These are phyloP conservation scores for Dactylonectria estremocensis DNA, from an alignment of 2,329 filamentous ascomycete genomes.

Conservation along the genomic window DNA sequence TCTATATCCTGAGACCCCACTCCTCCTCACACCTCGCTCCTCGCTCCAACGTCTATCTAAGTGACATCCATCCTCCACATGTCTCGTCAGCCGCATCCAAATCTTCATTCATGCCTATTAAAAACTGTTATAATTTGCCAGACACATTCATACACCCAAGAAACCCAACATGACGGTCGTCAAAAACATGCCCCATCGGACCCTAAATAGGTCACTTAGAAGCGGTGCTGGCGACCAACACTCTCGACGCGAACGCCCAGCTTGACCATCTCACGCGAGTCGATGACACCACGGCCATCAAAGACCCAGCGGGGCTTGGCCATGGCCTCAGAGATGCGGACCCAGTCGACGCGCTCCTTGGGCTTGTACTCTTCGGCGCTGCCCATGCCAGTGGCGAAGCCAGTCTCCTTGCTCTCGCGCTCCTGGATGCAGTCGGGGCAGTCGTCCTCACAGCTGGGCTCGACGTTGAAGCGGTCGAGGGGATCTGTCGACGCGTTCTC, in stretches of 20 bases:
- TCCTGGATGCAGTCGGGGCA: constrained; percentile 68
- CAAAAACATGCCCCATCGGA: constrained; percentile 28
- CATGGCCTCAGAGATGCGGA: constrained; percentile 64
- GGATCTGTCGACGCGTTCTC: constrained; percentile 57
- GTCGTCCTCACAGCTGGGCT: constrained; percentile 61
- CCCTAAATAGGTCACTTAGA: constrained; percentile 44
- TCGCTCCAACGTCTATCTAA: constrained; percentile 37
- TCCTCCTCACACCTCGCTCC: constrained; percentile 35
- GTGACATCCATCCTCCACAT: constrained; percentile 37
- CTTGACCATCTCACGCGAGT: constrained; percentile 63
- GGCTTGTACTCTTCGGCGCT: constrained; percentile 61
- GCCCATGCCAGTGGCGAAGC: constrained; percentile 60
- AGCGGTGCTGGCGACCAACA: constrained; percentile 64
- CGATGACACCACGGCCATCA: constrained; percentile 69
- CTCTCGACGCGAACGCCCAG: constrained; percentile 68
- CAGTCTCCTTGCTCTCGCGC: constrained; percentile 55
- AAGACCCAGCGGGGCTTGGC: constrained; percentile 70
- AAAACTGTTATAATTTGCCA: constrained; percentile 51
- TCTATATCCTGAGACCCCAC: constrained; percentile 44
- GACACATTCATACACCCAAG: constrained; percentile 47
- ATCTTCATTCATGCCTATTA: constrained; percentile 52
- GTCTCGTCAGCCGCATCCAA: constrained; percentile 47
- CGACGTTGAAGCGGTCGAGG: constrained; percentile 60
- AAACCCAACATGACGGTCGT: constrained; percentile 43
- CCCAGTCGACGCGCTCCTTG: constrained; percentile 68